phyloP scores from a whole-genome alignment of 2,329 filamentous ascomycete genomes.

The Leptographium procerum region DNA sequence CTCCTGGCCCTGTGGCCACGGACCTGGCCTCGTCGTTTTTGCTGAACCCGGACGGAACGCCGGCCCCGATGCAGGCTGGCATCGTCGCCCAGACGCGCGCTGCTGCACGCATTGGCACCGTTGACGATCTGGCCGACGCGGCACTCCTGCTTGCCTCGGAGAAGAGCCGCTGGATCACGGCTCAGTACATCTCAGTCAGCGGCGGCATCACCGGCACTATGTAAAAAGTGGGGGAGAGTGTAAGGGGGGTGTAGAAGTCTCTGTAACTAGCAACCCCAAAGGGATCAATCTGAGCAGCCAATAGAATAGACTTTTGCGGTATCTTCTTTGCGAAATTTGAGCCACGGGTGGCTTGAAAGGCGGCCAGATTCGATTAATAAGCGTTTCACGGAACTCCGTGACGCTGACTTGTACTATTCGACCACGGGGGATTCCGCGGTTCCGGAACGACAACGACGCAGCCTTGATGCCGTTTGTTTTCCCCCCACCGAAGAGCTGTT shows the following conservation, averaged over 20 bases:
- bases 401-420: not conserved
- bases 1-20: slow-evolving; percentile 27
- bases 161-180: slow-evolving; percentile 32
- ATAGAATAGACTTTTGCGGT: too few species aligned
- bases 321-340: too few species aligned
- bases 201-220: slow-evolving; percentile 22
- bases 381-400: not conserved
- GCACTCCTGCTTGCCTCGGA: slow-evolving; percentile 26
- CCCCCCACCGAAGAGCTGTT: too few species aligned
- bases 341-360: too few species aligned
- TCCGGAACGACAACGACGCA: not conserved
- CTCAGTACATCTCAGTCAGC: slow-evolving; percentile 27
- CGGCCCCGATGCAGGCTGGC: slow-evolving; percentile 1
- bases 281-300: too few species aligned
- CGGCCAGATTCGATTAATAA: not conserved
- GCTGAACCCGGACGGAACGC: slow-evolving; percentile 7
- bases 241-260: too few species aligned
- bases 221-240: not conserved
- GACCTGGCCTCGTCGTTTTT: slow-evolving; percentile 14
- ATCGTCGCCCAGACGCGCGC: slow-evolving; percentile 16
- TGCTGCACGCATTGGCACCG: slow-evolving; percentile 21
- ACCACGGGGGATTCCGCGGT: too few species aligned
- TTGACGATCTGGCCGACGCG: slow-evolving; percentile 30
- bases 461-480: too few species aligned
- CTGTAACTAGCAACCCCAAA: too few species aligned